Evolutionary conservation across 805 yeast species (phyloP).

Genomic region (Kluyveromyces lactis): DNA sequence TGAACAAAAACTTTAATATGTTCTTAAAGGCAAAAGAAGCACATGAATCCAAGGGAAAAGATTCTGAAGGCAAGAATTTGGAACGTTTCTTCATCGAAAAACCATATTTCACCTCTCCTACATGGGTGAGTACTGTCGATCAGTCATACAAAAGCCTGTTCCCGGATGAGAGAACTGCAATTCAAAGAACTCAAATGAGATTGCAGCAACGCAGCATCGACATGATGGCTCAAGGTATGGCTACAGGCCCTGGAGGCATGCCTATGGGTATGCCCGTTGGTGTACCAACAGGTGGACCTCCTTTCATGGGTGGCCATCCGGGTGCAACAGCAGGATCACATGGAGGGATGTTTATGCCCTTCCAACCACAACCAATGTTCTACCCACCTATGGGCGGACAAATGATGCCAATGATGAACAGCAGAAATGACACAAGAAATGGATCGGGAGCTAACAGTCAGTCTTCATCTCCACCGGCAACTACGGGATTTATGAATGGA

Average conservation of each 20-base stretch:
- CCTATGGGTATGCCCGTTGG: slow-evolving; percentile 27
- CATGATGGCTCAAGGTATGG: slow-evolving; percentile 20
- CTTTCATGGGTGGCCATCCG: slow-evolving; percentile 19
- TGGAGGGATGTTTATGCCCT: slow-evolving; percentile 28
- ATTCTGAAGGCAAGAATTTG: slow-evolving; percentile 16
- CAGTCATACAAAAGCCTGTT: slow-evolving; percentile 47
- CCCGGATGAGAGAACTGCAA: slow-evolving; percentile 32
- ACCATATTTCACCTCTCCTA: slow-evolving; percentile 68
- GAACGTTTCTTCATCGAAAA: slow-evolving; percentile 42
- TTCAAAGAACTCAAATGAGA: slow-evolving; percentile 23
- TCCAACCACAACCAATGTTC: slow-evolving; percentile 29
- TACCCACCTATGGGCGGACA: slow-evolving; percentile 25
- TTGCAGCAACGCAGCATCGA: slow-evolving; percentile 28
- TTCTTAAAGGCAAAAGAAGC: slow-evolving; percentile 38
- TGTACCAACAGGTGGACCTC: slow-evolving; percentile 16
- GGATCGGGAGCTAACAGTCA: slow-evolving; percentile 16
- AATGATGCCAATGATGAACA: slow-evolving; percentile 24
- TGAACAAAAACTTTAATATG: slow-evolving; percentile 42
- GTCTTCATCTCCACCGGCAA: slow-evolving; percentile 20
- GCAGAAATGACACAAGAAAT: slow-evolving; percentile 10
- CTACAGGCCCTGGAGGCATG: slow-evolving; percentile 10
- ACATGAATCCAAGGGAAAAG: slow-evolving; percentile 22
- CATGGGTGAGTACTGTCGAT: slow-evolving; percentile 58
- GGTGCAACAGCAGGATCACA: slow-evolving; percentile 10
- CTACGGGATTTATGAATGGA: slow-evolving; percentile 19